phyloP scores from a whole-genome alignment of 768 basidiomycete genomes.

The Lactifluus pinguis region DNA sequence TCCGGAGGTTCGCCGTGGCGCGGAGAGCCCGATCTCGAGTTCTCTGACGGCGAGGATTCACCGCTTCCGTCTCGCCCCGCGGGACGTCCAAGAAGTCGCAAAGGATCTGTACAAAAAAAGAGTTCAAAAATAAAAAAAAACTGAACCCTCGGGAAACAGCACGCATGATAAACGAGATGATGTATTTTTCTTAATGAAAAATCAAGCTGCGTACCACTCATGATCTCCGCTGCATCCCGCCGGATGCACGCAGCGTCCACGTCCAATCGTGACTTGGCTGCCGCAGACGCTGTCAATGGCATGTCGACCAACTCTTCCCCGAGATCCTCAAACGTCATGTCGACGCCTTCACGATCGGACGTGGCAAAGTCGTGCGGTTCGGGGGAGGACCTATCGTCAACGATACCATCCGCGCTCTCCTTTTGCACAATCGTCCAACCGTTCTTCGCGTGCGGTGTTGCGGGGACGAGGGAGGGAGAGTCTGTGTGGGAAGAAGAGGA shows the following conservation, averaged over 20 bases:
- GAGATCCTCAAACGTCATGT: constrained; percentile 14
- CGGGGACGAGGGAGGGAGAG: no score
- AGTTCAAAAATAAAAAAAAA: neutral
- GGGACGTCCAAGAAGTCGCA: constrained; percentile 12
- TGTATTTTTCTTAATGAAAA: neutral
- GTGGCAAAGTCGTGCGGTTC: neutral
- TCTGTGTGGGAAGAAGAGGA: constrained; percentile 15
- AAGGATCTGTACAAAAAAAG: constrained; percentile 9
- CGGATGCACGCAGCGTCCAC: constrained; percentile 8
- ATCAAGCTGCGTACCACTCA: constrained; percentile 7
- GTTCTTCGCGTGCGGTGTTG: constrained; percentile 6
- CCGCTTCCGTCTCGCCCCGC: neutral
- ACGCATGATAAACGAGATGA: neutral
- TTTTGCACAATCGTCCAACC: constrained; percentile 20
- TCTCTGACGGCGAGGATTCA: neutral
- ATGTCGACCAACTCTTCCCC: constrained; percentile 15
- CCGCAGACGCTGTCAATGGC: neutral
- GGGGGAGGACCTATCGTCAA: neutral
- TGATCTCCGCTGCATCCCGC: constrained; percentile 19
- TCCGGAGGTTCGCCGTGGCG: constrained; percentile 20
- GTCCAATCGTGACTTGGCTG: neutral
- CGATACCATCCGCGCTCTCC: neutral
- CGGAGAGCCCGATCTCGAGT: constrained; percentile 15
- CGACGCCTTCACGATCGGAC: neutral
- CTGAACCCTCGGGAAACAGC: neutral